Evolutionary conservation across 2,329 filamentous ascomycete species (phyloP).

Genomic region (Raffaelea deltoideospora): DNA sequence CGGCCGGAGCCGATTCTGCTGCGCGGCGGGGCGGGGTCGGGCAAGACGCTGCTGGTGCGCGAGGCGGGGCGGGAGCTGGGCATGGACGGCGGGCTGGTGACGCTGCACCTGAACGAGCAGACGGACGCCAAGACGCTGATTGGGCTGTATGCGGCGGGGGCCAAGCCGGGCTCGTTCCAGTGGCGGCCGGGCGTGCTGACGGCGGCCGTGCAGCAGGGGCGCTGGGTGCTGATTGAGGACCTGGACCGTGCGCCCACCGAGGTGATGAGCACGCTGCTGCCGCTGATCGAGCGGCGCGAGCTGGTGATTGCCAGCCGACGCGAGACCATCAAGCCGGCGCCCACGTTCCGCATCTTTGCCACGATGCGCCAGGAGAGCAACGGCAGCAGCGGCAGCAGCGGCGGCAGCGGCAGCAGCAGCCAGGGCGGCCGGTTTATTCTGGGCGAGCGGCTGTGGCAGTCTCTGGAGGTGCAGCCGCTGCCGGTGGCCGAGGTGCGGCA

Average conservation of each 20-base stretch:
- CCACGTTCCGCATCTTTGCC: slow-evolving; percentile 80
- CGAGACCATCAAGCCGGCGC: slow-evolving; percentile 67
- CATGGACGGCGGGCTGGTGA: slow-evolving; percentile 72
- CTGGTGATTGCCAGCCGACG: slow-evolving; percentile 79
- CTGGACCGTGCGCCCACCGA: slow-evolving; percentile 89
- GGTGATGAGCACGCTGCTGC: slow-evolving; percentile 82
- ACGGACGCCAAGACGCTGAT: slow-evolving; percentile 95
- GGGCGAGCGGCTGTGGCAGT: slow-evolving; percentile 74
- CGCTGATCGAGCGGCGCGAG: slow-evolving; percentile 84
- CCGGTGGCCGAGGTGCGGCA: slow-evolving; percentile 54
- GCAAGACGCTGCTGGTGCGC: slow-evolving; percentile 77
- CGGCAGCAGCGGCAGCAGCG: slow-evolving; percentile 46
- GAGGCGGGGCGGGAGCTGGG: slow-evolving; percentile 69
- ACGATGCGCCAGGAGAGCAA: slow-evolving; percentile 70
- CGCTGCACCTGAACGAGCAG: slow-evolving; percentile 92
- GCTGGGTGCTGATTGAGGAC: slow-evolving; percentile 96
- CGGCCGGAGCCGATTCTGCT: slow-evolving; percentile 59
- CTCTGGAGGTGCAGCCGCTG: slow-evolving; percentile 53
- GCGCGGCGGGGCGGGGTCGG: slow-evolving; percentile 68
- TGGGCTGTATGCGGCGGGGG: slow-evolving; percentile 82
- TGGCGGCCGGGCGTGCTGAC: slow-evolving; percentile 91
- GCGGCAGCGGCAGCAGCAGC: slow-evolving; percentile 52
- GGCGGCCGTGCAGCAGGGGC: slow-evolving; percentile 80
- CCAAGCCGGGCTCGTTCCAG: slow-evolving; percentile 73
- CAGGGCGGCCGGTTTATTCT: slow-evolving; percentile 58